phyloP scores from a whole-genome alignment of 768 basidiomycete genomes.

The Mycena polygramma region DNA sequence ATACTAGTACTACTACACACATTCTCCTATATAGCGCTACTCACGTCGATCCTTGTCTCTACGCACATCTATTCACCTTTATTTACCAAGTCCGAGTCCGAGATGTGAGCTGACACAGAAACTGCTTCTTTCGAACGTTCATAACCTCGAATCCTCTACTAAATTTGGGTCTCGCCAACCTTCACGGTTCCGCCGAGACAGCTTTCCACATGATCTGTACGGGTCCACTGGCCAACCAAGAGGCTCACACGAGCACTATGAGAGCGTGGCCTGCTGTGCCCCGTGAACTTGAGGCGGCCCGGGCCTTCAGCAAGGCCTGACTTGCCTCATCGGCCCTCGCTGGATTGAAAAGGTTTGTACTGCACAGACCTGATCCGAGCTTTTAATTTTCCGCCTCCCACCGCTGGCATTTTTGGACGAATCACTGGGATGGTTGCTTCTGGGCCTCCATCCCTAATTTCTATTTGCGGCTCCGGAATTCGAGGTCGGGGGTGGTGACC shows the following conservation, averaged over 20 bases:
- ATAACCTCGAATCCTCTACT: too few species aligned
- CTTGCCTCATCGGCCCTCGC: too few species aligned
- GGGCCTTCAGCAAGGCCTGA: background rate
- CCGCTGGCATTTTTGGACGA: background rate
- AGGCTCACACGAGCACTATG: background rate
- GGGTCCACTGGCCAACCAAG: too few species aligned
- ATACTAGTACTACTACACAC: constrained; percentile 21
- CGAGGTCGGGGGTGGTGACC: too few species aligned
- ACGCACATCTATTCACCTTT: constrained; percentile 34
- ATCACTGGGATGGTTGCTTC: background rate
- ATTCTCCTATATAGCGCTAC: constrained; percentile 34
- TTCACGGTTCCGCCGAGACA: too few species aligned
- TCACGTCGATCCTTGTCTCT: constrained; percentile 37
- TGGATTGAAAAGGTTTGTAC: too few species aligned
- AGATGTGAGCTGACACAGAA: background rate
- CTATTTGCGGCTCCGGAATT: too few species aligned
- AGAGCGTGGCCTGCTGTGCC: background rate
- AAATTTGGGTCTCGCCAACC: too few species aligned
- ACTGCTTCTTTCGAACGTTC: background rate
- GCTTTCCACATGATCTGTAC: too few species aligned
- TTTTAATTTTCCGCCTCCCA: constrained; percentile 13
- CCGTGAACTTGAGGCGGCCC: constrained; percentile 3
- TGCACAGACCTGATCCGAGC: background rate
- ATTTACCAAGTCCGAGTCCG: constrained; percentile 9
- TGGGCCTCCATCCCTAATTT: too few species aligned